A percentile compares a stretch with the other conserved stretches of the same genome.
Evolutionary conservation across 805 yeast species (phyloP).

Genomic region (Blastobotrys chiropterorum): DNA sequence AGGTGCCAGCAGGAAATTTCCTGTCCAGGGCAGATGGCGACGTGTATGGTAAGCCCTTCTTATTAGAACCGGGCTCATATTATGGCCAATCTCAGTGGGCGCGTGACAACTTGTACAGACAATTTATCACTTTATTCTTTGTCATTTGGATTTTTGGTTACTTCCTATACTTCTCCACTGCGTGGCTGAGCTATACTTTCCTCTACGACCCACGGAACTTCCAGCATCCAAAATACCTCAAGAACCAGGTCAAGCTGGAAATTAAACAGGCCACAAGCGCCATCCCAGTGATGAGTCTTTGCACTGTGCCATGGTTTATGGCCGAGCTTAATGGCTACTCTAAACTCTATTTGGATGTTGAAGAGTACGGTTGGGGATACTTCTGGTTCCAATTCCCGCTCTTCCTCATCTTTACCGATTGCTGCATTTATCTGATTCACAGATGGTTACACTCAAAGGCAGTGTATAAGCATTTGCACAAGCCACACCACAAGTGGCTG

Average conservation of each 20-base stretch:
- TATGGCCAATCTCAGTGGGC: conserved; percentile 63
- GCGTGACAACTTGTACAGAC: conserved; percentile 70
- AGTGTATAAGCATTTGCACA: conserved; percentile 81
- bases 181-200: conserved; percentile 66
- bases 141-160: conserved; percentile 81
- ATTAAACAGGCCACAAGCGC: conserved; percentile 71
- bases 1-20: no score
- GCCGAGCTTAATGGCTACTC: conserved; percentile 81
- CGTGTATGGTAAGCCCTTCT: conserved; percentile 22
- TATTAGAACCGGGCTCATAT: conserved; percentile 49
- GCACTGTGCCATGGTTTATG: conserved; percentile 88
- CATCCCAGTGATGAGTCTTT: conserved; percentile 81
- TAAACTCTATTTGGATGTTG: conserved; percentile 59
- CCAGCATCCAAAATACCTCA: conserved; percentile 93
- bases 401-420: conserved; percentile 89
- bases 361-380: conserved; percentile 66
- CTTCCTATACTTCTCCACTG: conserved; percentile 69
- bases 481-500: conserved; percentile 99
- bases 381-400: conserved; percentile 61
- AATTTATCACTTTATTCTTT: conserved; percentile 55
- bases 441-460: conserved; percentile 90
- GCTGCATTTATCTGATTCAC: conserved; percentile 86
- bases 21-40: no score
- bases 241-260: conserved; percentile 86
- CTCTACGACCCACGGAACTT: conserved; percentile 84